Conservation (phyloP, 495 filamentous ascomycete species). For the Neurospora terricola region DNA sequence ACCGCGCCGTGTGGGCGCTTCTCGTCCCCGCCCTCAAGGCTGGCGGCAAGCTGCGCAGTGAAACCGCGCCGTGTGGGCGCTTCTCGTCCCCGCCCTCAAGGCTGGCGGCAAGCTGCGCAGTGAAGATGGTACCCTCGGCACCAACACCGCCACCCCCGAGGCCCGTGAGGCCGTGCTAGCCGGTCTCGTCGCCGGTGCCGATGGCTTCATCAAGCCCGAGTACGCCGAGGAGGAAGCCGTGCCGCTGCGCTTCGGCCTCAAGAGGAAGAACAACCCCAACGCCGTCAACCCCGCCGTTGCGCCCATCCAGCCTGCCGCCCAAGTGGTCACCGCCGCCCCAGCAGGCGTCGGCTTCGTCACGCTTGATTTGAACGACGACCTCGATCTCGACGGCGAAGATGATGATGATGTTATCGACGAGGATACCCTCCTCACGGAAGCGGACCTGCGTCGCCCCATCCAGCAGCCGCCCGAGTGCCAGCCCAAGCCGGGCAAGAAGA, state of each 20-base stretch:
- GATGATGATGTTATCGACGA: slow-evolving; percentile 87
- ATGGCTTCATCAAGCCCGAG: slow-evolving; percentile 64
- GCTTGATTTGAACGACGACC: slow-evolving; percentile 53
- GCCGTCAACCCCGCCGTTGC: no score
- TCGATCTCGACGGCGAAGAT: slow-evolving; percentile 47
- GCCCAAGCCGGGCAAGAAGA: slow-evolving; percentile 73
- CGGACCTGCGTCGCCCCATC: slow-evolving; percentile 63
- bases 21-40: slow-evolving; percentile 60
- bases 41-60: slow-evolving; percentile 47
- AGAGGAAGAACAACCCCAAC: slow-evolving; percentile 44
- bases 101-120: slow-evolving; percentile 56
- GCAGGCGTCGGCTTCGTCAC: slow-evolving; percentile 58
- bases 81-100: slow-evolving; percentile 58
- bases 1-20: slow-evolving; percentile 55
- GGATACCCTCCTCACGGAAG: slow-evolving; percentile 71
- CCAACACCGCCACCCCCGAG: slow-evolving; percentile 33
- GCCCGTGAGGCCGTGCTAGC: slow-evolving; percentile 69
- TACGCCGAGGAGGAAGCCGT: slow-evolving; percentile 53
- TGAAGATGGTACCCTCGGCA: slow-evolving; percentile 54
- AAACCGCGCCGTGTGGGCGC: slow-evolving; percentile 54
- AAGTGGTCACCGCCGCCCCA: slow-evolving; percentile 20
- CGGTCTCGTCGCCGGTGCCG: slow-evolving; percentile 54
- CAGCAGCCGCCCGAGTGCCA: slow-evolving; percentile 71
- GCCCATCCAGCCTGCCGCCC: slow-evolving; percentile 22
- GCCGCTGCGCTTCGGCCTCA: slow-evolving; percentile 59